Evolutionary conservation across 306 rosid genomes (phyloP).

Genomic region (Phaseolus lunatus): DNA sequence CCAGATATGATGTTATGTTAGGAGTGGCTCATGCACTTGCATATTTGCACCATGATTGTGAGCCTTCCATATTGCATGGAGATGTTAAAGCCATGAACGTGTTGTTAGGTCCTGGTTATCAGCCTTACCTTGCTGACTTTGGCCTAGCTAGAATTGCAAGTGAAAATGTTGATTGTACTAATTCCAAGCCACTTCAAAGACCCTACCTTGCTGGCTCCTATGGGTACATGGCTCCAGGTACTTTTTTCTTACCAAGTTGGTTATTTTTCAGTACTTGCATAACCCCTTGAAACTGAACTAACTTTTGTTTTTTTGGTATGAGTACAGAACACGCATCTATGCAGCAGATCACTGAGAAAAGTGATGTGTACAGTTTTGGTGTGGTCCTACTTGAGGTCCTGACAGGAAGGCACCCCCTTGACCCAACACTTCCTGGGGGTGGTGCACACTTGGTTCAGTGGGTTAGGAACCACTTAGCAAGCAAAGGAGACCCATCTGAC

Average conservation of each 20-base stretch:
- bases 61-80: conserved; percentile 84
- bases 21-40: conserved; percentile 85
- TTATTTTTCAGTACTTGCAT: background rate
- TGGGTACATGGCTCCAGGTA: conserved; percentile 98
- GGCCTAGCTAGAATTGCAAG: conserved; percentile 63
- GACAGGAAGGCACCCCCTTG: conserved; percentile 92
- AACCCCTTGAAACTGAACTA: conserved; percentile 22
- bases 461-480: conserved; percentile 74
- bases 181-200: conserved; percentile 53
- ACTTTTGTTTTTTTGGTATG: conserved; percentile 37
- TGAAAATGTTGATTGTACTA: conserved; percentile 43
- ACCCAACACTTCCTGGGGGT: conserved; percentile 80
- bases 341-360: conserved; percentile 70
- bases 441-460: conserved; percentile 77
- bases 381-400: conserved; percentile 81
- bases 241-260: background rate
- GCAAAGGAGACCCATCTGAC: conserved; percentile 56
- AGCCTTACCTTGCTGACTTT: conserved; percentile 82
- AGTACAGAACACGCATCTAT: conserved; percentile 72
- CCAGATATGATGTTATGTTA: conserved; percentile 63
- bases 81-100: conserved; percentile 92
- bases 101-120: conserved; percentile 65
- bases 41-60: conserved; percentile 87
- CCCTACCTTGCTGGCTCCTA: conserved; percentile 76
- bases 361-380: conserved; percentile 90